Conservation (phyloP, 2,329 filamentous ascomycete genomes). For the Thielaviopsis euricoi region DNA sequence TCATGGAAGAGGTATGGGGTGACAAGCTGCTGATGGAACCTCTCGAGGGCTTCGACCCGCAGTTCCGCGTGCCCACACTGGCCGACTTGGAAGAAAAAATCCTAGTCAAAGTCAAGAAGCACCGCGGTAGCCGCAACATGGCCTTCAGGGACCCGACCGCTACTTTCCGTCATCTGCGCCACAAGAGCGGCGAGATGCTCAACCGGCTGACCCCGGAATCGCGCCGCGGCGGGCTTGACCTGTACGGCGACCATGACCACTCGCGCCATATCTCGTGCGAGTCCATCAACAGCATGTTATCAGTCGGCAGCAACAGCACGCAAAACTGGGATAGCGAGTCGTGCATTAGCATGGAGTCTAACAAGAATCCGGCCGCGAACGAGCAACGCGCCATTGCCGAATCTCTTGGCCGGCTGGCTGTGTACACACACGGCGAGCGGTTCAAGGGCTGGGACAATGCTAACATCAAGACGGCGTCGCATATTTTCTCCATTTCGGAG, state of each 20-base stretch:
- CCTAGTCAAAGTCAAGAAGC: slow-evolving; percentile 62
- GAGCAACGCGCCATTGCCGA: background rate
- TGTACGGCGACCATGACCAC: background rate
- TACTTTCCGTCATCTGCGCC: slow-evolving; percentile 18
- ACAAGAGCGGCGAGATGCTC: slow-evolving; percentile 20
- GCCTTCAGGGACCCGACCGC: slow-evolving; percentile 1
- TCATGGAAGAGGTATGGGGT: slow-evolving; percentile 82
- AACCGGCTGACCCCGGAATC: slow-evolving; percentile 4
- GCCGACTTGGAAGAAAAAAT: slow-evolving; percentile 65
- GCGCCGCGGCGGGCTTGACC: slow-evolving; percentile 9
- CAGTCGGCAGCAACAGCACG: background rate
- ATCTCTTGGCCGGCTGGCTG: slow-evolving; percentile 52
- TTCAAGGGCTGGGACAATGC: slow-evolving; percentile 58
- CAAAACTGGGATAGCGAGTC: background rate
- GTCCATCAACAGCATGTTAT: background rate
- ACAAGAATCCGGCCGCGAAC: background rate
- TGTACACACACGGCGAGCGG: slow-evolving; percentile 77
- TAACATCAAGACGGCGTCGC: slow-evolving; percentile 38
- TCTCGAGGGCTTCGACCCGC: slow-evolving; percentile 33
- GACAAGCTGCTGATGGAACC: slow-evolving; percentile 50
- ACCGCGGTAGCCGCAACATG: slow-evolving; percentile 19
- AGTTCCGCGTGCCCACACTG: slow-evolving; percentile 47
- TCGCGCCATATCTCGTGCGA: background rate
- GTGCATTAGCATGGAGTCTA: background rate
- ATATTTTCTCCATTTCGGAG: slow-evolving; percentile 84